Evolutionary conservation across 164 flowering plant genomes (phyloP), one percentile per base, ranked within the genome.

Genomic region (Protea cynaroides): DNA sequence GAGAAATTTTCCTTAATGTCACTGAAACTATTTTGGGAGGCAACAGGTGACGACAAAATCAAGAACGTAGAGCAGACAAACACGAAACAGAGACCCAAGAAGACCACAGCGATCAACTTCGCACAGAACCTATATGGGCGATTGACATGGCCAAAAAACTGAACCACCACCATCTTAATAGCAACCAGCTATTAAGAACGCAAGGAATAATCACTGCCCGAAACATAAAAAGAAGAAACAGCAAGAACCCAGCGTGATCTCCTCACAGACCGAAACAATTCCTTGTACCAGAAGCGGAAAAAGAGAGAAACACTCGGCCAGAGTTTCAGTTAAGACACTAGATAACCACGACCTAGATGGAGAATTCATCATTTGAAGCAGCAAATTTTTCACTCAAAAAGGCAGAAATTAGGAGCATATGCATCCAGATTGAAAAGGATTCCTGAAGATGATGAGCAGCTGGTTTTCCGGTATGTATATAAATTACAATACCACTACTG

Each of bases 21-120:
- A 50, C 80, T 73, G 66, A 93, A 93, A 65, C 82, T 87, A 54
- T 78, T 80, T 64, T 83, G 96, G 67, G 79, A 73, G 44, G 82
- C 75, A 10, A 89, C 71, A 7, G 86, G 75, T 55, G 88, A 75
- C 49, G 92, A 73, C 53, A 80, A 29, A 29, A 29, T 64, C 23
- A 90, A 90, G 65, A 87, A 84, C 50, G 82, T 51, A 52, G 87
- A 87, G 95, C 92, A 90, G 12, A 84, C 62, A 23, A 90, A 68
- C 1, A 89, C 74, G 55, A 87, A 90, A 64, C 94, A 83, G 21
- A 94, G 76, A 70, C 98, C 98, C 78, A 90, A 68, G 7, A 84
- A 50, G n/a, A 78, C 85, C 6, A 82, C 88, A 21, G 85, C 83
- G 9, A 86, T 72, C 80, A 85, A 69, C 82, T 94, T 94, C 22